Percentiles rank a stretch among this genome's conserved stretches.
These are phyloP conservation scores for Oryza punctata DNA, from an alignment of 176 grass and related monocot genomes.

Conservation along the genomic window DNA sequence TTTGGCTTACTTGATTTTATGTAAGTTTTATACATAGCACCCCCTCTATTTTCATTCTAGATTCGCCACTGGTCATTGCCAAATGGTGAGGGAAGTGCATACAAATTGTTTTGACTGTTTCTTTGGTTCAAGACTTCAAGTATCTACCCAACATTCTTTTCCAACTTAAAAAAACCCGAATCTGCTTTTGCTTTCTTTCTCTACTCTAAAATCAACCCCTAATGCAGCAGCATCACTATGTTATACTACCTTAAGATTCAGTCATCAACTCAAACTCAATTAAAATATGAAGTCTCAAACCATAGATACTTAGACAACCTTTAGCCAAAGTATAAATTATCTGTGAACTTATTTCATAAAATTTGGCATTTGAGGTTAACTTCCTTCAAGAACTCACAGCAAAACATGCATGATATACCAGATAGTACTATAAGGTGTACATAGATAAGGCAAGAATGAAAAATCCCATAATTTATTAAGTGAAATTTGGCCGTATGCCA, in stretches of 20 bases:
- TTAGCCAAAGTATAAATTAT: neutral
- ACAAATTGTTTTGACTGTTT: neutral
- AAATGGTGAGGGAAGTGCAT: slow-evolving; percentile 3
- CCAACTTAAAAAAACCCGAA: neutral
- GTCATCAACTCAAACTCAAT: neutral
- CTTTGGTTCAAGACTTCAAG: neutral
- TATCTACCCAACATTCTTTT: neutral
- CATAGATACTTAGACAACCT: neutral
- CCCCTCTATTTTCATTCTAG: too few relatives aligned
- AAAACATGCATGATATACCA: neutral
- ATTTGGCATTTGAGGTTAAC: neutral
- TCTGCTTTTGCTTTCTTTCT: neutral
- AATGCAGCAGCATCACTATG: neutral
- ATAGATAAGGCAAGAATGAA: slow-evolving; percentile 14
- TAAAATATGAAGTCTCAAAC: neutral
- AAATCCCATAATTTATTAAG: neutral
- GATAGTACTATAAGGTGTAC: neutral
- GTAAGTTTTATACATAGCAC: too few relatives aligned
- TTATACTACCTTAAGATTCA: neutral
- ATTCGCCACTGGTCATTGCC: too few relatives aligned
- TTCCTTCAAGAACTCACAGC: neutral
- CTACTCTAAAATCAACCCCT: neutral
- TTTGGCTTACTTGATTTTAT: too few relatives aligned
- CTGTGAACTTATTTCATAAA: neutral
- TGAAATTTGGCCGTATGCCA: neutral